These are phyloP conservation scores for Waltergamsia citrina DNA, from an alignment of 2,329 filamentous ascomycete genomes.

Conservation along the genomic window DNA sequence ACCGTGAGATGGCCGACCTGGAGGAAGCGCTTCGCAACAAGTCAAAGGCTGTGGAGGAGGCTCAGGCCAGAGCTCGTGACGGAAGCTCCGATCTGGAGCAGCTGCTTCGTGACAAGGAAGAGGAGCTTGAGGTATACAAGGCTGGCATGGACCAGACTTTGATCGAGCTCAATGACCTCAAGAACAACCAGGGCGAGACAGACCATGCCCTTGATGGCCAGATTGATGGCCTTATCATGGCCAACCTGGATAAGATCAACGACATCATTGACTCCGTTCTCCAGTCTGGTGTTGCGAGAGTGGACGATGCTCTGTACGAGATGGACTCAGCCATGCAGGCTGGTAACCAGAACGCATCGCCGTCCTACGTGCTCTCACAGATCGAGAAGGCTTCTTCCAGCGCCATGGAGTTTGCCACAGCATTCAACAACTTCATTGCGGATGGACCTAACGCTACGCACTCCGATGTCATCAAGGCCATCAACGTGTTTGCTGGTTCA, in stretches of 20 bases:
- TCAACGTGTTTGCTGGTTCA: slow-evolving; percentile 82
- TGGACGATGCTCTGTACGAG: slow-evolving; percentile 95
- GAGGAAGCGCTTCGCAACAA: slow-evolving; percentile 88
- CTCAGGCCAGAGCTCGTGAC: slow-evolving; percentile 67
- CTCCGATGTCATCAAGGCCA: slow-evolving; percentile 83
- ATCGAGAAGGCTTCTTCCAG: slow-evolving; percentile 93
- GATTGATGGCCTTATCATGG: slow-evolving; percentile 79
- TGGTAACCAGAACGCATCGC: slow-evolving; percentile 95
- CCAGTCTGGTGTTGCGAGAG: slow-evolving; percentile 83
- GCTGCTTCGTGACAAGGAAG: slow-evolving; percentile 85
- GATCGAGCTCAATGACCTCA: slow-evolving; percentile 84
- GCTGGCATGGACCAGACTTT: slow-evolving; percentile 95
- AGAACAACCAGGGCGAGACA: slow-evolving; percentile 61
- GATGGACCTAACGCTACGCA: slow-evolving; percentile 89
- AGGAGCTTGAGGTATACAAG: slow-evolving; percentile 96
- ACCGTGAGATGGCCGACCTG: slow-evolving; percentile 92
- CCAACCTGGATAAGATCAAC: slow-evolving; percentile 87
- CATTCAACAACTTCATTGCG: slow-evolving; percentile 97
- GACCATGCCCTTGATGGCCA: slow-evolving; percentile 81
- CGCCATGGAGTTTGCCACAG: slow-evolving; percentile 93
- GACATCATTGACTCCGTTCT: slow-evolving; percentile 96
- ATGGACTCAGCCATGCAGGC: slow-evolving; percentile 97
- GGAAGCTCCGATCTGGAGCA: slow-evolving; percentile 80
- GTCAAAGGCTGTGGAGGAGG: slow-evolving; percentile 75
- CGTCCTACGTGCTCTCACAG: slow-evolving; percentile 88